A percentile compares a stretch with the other conserved stretches of the same genome.
Evolutionary conservation across 2,329 filamentous ascomycete genomes (phyloP).

Genomic region (Colletotrichum falcatum): DNA sequence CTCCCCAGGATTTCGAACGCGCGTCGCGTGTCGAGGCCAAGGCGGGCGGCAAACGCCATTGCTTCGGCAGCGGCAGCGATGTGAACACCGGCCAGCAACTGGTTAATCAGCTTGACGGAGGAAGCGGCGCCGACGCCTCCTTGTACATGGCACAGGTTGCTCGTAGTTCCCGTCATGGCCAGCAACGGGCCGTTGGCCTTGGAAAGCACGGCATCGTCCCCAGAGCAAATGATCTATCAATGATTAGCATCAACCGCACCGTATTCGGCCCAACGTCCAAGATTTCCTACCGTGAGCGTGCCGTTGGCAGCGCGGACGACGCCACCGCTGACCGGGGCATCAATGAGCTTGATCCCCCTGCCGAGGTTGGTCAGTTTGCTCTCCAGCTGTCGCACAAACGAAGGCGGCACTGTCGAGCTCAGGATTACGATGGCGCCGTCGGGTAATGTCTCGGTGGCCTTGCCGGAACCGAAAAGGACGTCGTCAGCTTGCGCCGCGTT

Average conservation of each 20-base stretch:
- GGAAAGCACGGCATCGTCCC: conserved; percentile 43
- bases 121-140: conserved; percentile 65
- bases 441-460: conserved; percentile 46
- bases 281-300: conserved; percentile 48
- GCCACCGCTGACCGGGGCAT: conserved; percentile 54
- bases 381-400: conserved; percentile 44
- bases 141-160: conserved; percentile 58
- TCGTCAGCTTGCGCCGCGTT: conserved; percentile 50
- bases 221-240: conserved; percentile 51
- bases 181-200: conserved; percentile 46
- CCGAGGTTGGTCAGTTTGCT: conserved; percentile 42
- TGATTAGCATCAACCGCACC: conserved; percentile 12
- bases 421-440: conserved; percentile 49
- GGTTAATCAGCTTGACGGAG: conserved; percentile 69
- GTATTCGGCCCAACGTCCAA: too few species aligned
- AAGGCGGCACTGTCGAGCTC: conserved; percentile 53
- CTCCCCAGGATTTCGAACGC: conserved; percentile 61
- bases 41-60: conserved; percentile 65
- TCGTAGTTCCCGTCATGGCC: conserved; percentile 48
- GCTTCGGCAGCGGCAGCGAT: conserved; percentile 67
- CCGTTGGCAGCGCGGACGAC: conserved; percentile 52
- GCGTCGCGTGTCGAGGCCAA: conserved; percentile 63
- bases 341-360: conserved; percentile 49
- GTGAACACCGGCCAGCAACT: conserved; percentile 69
- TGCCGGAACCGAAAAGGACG: conserved; percentile 48